Percentiles rank a stretch among this genome's conserved stretches.
Conservation (phyloP, 352 stramenopile species). For the Halophytophthora polymorphica region DNA sequence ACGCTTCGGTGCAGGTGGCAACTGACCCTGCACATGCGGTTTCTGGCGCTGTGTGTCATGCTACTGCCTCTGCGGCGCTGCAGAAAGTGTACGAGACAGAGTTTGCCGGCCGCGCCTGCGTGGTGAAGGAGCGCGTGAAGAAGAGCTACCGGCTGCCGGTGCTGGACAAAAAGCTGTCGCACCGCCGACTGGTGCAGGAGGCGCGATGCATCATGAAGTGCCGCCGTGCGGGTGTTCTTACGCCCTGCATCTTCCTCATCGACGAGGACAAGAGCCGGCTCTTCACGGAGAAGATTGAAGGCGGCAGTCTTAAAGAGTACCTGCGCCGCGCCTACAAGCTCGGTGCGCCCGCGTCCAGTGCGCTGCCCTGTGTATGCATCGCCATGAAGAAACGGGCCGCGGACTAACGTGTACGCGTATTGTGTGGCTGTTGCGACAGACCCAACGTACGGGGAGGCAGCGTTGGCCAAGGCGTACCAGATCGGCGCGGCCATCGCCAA, state of each 20-base stretch:
- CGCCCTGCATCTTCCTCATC: slow-evolving; percentile 75
- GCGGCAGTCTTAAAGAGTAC: slow-evolving; percentile 73
- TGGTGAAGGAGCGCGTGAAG: slow-evolving; percentile 84
- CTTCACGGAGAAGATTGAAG: slow-evolving; percentile 66
- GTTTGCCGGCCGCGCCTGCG: slow-evolving; percentile 58
- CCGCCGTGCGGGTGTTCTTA: slow-evolving; percentile 63
- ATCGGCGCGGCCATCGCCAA: slow-evolving; percentile 89
- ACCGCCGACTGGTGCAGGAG: slow-evolving; percentile 77
- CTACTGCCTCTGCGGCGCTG: too few relatives aligned
- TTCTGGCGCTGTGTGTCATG: too few relatives aligned
- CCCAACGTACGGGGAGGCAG: slow-evolving; percentile 43
- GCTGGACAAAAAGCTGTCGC: slow-evolving; percentile 78
- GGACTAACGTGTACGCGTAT: too few relatives aligned
- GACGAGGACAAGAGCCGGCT: slow-evolving; percentile 71
- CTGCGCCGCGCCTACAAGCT: slow-evolving; percentile 51
- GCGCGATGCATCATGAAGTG: slow-evolving; percentile 82
- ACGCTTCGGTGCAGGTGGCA: too few relatives aligned
- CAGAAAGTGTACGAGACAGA: slow-evolving; percentile 80
- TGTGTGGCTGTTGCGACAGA: slow-evolving; percentile 21
- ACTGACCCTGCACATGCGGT: too few relatives aligned
- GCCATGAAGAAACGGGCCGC: too few relatives aligned
- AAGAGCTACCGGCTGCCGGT: slow-evolving; percentile 75
- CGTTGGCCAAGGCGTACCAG: slow-evolving; percentile 68
- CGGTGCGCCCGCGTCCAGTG: slow-evolving; percentile 19
- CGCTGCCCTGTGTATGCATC: too few relatives aligned